Conservation (phyloP, 75 land plant genomes). For the Pinus taeda region DNA sequence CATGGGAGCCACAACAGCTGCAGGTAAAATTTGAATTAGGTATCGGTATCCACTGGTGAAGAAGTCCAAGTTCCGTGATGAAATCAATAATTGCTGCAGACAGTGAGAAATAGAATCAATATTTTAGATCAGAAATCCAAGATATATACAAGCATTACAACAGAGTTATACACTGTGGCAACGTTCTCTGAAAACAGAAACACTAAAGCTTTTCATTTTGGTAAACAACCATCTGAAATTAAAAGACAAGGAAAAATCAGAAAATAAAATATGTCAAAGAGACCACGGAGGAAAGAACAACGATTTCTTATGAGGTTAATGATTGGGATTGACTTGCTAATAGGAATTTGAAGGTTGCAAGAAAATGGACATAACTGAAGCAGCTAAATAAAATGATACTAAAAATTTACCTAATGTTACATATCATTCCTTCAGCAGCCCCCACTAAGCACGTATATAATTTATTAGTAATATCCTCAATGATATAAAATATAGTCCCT, state of each 20-base stretch:
- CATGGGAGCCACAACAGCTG: constrained; percentile 98
- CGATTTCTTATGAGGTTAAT: too few relatives aligned
- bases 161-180: not conserved
- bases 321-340: too few relatives aligned
- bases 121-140: not conserved
- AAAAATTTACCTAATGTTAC: not conserved
- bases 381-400: not conserved
- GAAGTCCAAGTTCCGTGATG: constrained; percentile 95
- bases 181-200: not conserved
- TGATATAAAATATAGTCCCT: not conserved
- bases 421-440: not conserved
- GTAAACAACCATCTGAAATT: too few relatives aligned
- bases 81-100: constrained; percentile 79
- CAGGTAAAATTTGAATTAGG: constrained; percentile 94
- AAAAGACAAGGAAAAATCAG: too few relatives aligned
- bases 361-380: not conserved
- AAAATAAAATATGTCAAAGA: too few relatives aligned
- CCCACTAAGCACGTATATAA: too few relatives aligned
- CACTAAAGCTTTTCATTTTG: not conserved
- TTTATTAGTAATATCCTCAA: not conserved
- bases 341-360: not conserved
- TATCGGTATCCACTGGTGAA: constrained; percentile 91
- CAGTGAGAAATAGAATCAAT: constrained; percentile 11
- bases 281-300: too few relatives aligned
- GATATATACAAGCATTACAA: not conserved